Percentiles rank a stretch among this genome's conserved stretches.
These are phyloP conservation scores for Heritiera fomes DNA, from an alignment of 345 rosid genomes.

Conservation along the genomic window DNA sequence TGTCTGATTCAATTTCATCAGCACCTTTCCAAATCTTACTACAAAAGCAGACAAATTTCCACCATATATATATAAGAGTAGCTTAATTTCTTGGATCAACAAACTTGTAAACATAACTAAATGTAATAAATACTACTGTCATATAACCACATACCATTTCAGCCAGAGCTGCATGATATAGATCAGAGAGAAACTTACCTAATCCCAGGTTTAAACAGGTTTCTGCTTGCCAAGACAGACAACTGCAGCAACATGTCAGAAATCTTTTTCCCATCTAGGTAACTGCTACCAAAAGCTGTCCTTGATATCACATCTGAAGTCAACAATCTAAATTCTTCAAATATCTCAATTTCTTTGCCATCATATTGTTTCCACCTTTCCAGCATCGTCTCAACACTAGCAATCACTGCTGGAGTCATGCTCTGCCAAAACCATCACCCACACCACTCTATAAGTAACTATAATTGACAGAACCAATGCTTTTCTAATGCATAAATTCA, in stretches of 20 bases:
- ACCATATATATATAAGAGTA: too few species aligned
- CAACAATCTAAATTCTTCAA: conserved; percentile 42
- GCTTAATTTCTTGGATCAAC: too few species aligned
- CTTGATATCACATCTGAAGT: conserved; percentile 52
- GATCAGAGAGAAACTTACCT: conserved; percentile 23
- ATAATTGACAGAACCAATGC: too few species aligned
- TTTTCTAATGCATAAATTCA: too few species aligned
- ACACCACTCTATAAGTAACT: background rate
- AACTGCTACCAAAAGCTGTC: conserved; percentile 54
- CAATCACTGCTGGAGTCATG: conserved; percentile 38
- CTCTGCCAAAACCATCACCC: conserved; percentile 19
- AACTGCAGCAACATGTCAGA: conserved; percentile 39
- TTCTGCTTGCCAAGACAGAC: background rate
- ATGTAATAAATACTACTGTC: too few species aligned
- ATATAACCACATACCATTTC: too few species aligned
- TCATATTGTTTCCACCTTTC: conserved; percentile 40
- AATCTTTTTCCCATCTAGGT: conserved; percentile 40
- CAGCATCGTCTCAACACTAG: conserved; percentile 44
- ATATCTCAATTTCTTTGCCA: conserved; percentile 41
- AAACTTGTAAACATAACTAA: too few species aligned
- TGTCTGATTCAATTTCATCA: background rate
- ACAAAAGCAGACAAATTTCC: background rate
- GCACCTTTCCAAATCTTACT: background rate
- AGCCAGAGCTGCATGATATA: too few species aligned
- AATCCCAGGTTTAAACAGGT: conserved; percentile 22